Percentiles rank a stretch among this genome's conserved stretches.
phyloP scores from a whole-genome alignment of 2,329 filamentous ascomycete species.

The Cytospora schulzeri region DNA sequence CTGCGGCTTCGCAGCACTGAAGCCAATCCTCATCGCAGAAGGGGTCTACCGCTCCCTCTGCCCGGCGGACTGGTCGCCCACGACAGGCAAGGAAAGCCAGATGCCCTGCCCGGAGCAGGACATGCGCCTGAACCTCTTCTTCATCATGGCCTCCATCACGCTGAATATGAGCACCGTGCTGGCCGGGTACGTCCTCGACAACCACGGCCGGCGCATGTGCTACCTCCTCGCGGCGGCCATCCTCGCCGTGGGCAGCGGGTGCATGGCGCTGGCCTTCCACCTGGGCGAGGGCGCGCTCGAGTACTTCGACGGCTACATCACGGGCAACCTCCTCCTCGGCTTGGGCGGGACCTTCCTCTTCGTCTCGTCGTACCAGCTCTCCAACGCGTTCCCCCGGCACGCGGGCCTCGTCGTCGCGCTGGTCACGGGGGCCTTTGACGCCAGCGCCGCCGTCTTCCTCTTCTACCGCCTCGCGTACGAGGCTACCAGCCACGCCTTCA shows the following conservation, averaged over 20 bases:
- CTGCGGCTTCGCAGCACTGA: slow-evolving; percentile 67
- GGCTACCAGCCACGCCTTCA: slow-evolving; percentile 39
- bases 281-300: slow-evolving; percentile 9
- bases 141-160: slow-evolving; percentile 43
- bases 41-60: slow-evolving; percentile 60
- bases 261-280: slow-evolving; percentile 38
- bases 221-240: slow-evolving; percentile 62
- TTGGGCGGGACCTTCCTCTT: slow-evolving; percentile 66
- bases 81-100: slow-evolving; percentile 17
- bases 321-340: slow-evolving; percentile 61
- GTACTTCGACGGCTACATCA: slow-evolving; percentile 60
- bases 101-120: slow-evolving; percentile 56
- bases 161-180: slow-evolving; percentile 69
- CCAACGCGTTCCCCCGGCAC: slow-evolving; percentile 63
- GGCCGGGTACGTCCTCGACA: slow-evolving; percentile 67
- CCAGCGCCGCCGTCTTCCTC: slow-evolving; percentile 63
- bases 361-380: slow-evolving; percentile 65
- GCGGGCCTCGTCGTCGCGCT: slow-evolving; percentile 62
- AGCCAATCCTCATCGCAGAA: slow-evolving; percentile 61
- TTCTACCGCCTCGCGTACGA: slow-evolving; percentile 61
- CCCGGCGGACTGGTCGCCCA: slow-evolving; percentile 33
- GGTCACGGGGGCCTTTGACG: slow-evolving; percentile 66
- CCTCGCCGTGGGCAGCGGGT: slow-evolving; percentile 60
- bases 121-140: slow-evolving; percentile 66
- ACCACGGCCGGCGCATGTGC: slow-evolving; percentile 64